Evolutionary conservation across 176 grass and related monocot genomes (phyloP).

Genomic region (Hordeum vulgare): DNA sequence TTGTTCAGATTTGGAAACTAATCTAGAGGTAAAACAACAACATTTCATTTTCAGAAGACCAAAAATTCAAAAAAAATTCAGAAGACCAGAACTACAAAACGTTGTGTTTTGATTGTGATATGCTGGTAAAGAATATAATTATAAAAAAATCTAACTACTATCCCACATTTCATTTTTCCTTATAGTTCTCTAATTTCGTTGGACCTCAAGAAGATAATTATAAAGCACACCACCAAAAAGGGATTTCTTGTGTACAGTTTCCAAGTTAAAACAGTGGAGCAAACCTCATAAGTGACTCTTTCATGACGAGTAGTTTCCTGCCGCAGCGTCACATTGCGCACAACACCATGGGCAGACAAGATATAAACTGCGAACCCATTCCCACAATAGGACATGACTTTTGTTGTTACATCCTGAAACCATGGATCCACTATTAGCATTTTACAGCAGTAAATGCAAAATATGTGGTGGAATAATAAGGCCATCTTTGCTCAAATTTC

Average conservation of each 20-base stretch:
- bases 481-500: too few relatives aligned
- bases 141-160: not conserved
- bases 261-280: not conserved
- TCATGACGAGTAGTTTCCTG: conserved; percentile 29
- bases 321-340: conserved; percentile 55
- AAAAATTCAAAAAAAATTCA: too few relatives aligned
- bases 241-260: not conserved
- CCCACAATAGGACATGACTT: conserved; percentile 46
- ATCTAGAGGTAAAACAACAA: not conserved
- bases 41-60: not conserved
- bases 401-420: conserved; percentile 56
- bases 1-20: not conserved
- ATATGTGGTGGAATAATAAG: not conserved
- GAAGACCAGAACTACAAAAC: not conserved
- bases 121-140: not conserved
- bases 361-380: conserved; percentile 60
- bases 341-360: conserved; percentile 51
- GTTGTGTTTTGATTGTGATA: not conserved
- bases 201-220: not conserved
- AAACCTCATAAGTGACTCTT: conserved; percentile 59
- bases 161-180: not conserved
- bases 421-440: conserved; percentile 13
- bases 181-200: not conserved
- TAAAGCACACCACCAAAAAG: not conserved
- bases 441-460: not conserved